Conservation (phyloP, 106 monocot species). For the Dioscorea dumetorum region DNA sequence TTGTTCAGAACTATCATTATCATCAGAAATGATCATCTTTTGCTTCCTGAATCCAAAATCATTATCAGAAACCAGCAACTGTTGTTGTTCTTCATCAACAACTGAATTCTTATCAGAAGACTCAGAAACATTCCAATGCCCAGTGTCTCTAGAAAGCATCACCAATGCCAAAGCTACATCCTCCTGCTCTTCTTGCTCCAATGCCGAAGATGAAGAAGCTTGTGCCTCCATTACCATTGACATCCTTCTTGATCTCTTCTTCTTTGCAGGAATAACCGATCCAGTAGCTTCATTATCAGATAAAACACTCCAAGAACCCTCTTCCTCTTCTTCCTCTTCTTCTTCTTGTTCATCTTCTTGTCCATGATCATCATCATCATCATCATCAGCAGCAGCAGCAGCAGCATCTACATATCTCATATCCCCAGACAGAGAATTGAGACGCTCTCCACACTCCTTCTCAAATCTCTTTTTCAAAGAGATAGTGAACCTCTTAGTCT, state of each 20-base stretch:
- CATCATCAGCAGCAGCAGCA: too few relatives aligned
- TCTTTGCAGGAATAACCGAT: not conserved
- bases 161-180: conserved; percentile 44
- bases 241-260: conserved; percentile 5
- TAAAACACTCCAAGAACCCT: conserved; percentile 8
- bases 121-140: not conserved
- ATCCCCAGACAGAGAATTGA: conserved; percentile 40
- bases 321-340: conserved; percentile 1
- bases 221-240: not conserved
- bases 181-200: conserved; percentile 29
- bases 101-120: conserved; percentile 13
- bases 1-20: not conserved
- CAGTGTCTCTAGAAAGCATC: conserved; percentile 47
- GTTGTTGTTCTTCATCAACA: not conserved
- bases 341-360: not conserved
- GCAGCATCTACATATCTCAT: conserved; percentile 26
- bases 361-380: too few relatives aligned
- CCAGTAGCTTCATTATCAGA: not conserved
- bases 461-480: not conserved
- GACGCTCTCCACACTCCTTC: conserved; percentile 21
- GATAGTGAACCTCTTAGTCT: conserved; percentile 24
- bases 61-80: not conserved
- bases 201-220: conserved; percentile 3
- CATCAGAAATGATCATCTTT: not conserved
- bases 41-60: not conserved